A percentile compares a stretch with the other conserved stretches of the same genome.
Evolutionary conservation across 2,329 filamentous ascomycete species (phyloP).

Genomic region (Chaetomiaceae sp.): DNA sequence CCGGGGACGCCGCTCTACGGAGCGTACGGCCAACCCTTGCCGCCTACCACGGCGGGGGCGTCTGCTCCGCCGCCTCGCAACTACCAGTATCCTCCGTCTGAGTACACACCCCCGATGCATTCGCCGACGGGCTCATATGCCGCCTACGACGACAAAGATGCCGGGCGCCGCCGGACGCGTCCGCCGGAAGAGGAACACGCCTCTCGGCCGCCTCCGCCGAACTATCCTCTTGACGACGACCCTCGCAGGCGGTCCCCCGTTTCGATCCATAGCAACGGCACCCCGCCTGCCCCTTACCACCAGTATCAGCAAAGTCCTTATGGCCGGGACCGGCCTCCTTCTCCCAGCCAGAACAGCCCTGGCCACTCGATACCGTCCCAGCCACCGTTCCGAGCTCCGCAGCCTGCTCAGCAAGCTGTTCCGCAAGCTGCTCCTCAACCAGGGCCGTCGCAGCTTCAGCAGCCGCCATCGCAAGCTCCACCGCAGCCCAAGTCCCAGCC

Average conservation of each 20-base stretch:
- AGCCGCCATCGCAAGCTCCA: slow-evolving; percentile 1
- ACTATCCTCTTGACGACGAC: slow-evolving; percentile 46
- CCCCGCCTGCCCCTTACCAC: slow-evolving; percentile 42
- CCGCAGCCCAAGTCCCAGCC: slow-evolving; percentile 3
- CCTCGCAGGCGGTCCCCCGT: slow-evolving; percentile 48
- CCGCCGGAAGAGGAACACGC: slow-evolving; percentile 39
- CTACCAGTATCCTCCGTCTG: slow-evolving; percentile 21
- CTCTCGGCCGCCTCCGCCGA: slow-evolving; percentile 42
- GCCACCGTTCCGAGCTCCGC: slow-evolving; percentile 25
- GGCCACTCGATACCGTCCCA: slow-evolving; percentile 29
- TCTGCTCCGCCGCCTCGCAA: slow-evolving; percentile 20
- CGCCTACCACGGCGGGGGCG: slow-evolving; percentile 21
- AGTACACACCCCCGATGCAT: slow-evolving; percentile 29
- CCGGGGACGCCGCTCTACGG: slow-evolving; percentile 54
- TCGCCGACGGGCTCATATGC: slow-evolving; percentile 36
- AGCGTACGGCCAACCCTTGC: slow-evolving; percentile 53
- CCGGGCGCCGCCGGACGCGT: slow-evolving; percentile 34
- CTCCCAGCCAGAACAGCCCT: slow-evolving; percentile 36
- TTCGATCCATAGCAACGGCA: slow-evolving; percentile 45
- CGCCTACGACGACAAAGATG: slow-evolving; percentile 36
- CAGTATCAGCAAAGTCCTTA: slow-evolving; percentile 31
- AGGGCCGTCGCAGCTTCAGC: slow-evolving; percentile 1
- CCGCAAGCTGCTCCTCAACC: neutral
- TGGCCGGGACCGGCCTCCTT: slow-evolving; percentile 35
- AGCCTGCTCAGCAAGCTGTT: neutral